phyloP scores from a whole-genome alignment of 345 rosid species.

The Euphorbia lathyris region DNA sequence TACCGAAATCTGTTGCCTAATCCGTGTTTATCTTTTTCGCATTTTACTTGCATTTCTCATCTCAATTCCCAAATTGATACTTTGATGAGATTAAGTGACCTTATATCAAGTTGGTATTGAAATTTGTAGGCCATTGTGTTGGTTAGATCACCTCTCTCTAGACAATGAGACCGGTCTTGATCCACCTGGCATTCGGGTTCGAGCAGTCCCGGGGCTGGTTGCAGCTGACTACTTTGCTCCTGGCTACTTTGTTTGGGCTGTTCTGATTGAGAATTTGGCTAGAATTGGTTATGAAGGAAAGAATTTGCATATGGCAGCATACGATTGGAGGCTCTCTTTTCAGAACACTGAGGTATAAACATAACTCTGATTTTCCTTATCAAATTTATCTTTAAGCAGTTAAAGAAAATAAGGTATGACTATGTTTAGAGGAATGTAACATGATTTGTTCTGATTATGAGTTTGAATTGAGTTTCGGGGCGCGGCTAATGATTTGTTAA shows the following conservation, averaged over 20 bases:
- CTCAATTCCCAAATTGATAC: not conserved
- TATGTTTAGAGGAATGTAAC: too few relatives aligned
- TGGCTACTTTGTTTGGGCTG: constrained; percentile 69
- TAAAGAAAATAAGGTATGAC: too few relatives aligned
- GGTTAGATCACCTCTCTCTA: constrained; percentile 72
- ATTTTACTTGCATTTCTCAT: not conserved
- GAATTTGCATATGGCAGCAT: constrained; percentile 38
- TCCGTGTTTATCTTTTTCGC: not conserved
- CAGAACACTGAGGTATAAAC: constrained; percentile 29
- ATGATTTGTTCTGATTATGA: not conserved
- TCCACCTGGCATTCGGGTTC: constrained; percentile 61
- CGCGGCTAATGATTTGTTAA: too few relatives aligned
- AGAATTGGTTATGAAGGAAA: constrained; percentile 76
- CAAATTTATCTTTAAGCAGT: too few relatives aligned
- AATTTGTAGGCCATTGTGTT: constrained; percentile 54
- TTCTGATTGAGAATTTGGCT: constrained; percentile 68
- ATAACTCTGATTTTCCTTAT: too few relatives aligned
- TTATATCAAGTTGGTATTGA: not conserved
- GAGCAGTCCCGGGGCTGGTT: constrained; percentile 57
- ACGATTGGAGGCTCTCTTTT: constrained; percentile 33
- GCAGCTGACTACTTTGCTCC: constrained; percentile 60
- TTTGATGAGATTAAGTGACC: not conserved
- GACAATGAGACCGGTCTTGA: constrained; percentile 76
- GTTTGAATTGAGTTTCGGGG: constrained; percentile 16
- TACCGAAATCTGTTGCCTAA: not conserved